These are phyloP conservation scores for Cystofilobasidium macerans DNA, from an alignment of 768 basidiomycete species.

Conservation along the genomic window DNA sequence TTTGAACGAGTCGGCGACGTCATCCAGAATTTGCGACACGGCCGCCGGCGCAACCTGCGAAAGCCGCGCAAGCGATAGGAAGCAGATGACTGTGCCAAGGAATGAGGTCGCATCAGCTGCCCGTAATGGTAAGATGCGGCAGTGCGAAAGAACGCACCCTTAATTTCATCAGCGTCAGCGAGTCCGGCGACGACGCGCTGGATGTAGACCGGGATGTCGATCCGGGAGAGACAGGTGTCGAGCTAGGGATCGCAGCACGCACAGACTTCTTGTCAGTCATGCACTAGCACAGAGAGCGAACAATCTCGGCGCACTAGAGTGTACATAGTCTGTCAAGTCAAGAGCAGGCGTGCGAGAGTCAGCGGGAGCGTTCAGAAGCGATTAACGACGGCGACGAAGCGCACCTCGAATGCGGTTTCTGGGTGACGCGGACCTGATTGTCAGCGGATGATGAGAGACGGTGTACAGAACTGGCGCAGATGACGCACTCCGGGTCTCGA, in stretches of 20 bases:
- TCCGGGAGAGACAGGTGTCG: slow-evolving; percentile 76
- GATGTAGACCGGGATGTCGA: slow-evolving; percentile 80
- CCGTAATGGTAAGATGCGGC: too few relatives aligned
- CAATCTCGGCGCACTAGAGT: slow-evolving; percentile 80
- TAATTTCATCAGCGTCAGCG: slow-evolving; percentile 87
- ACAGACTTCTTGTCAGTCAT: too few relatives aligned
- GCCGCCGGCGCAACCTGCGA: slow-evolving; percentile 74
- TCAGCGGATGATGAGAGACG: not conserved
- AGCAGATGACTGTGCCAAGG: slow-evolving; percentile 54
- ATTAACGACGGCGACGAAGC: not conserved
- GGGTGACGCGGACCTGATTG: not conserved
- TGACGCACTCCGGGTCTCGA: slow-evolving; percentile 74
- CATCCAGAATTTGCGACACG: slow-evolving; percentile 43
- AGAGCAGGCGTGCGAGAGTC: not conserved
- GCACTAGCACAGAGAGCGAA: slow-evolving; percentile 20
- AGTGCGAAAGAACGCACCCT: slow-evolving; percentile 35
- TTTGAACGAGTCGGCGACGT: slow-evolving; percentile 46
- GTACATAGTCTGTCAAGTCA: slow-evolving; percentile 37
- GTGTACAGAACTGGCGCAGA: not conserved
- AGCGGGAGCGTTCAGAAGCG: not conserved
- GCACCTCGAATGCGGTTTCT: slow-evolving; percentile 67
- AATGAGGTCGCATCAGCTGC: too few relatives aligned
- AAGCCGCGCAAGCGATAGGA: slow-evolving; percentile 88
- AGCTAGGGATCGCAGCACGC: too few relatives aligned
- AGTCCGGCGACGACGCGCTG: slow-evolving; percentile 69